Evolutionary conservation across 23 red algal species (phyloP).

Genomic region (Cyanidium caldarium): DNA sequence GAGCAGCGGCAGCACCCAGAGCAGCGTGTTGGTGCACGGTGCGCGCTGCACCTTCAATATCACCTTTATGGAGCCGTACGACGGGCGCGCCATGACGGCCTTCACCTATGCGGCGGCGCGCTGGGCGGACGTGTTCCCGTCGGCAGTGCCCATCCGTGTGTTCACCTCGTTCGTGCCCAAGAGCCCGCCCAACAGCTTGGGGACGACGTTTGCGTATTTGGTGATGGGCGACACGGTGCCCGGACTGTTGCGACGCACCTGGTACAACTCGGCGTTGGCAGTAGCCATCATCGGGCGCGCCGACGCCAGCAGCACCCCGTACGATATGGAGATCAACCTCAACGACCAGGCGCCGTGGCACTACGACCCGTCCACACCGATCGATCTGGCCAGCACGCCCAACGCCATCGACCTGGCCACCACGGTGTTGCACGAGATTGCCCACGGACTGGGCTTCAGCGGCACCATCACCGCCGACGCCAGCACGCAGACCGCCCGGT

Average conservation of each 20-base stretch:
- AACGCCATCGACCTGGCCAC: constrained; percentile 28
- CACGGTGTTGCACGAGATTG: constrained; percentile 32
- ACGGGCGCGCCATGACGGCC: not conserved
- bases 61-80: not conserved
- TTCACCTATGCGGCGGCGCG: constrained; percentile 16
- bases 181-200: not conserved
- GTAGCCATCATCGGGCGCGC: not conserved
- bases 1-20: too few relatives aligned
- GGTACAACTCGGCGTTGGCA: constrained; percentile 27
- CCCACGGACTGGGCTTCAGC: constrained; percentile 34
- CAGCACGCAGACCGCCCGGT: not conserved
- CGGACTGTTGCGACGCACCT: not conserved
- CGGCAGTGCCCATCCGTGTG: constrained; percentile 6
- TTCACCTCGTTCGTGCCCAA: constrained; percentile 4
- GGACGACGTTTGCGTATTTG: constrained; percentile 13
- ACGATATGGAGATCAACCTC: constrained; percentile 11
- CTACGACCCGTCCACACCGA: not conserved
- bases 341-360: constrained; percentile 30
- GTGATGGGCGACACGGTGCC: constrained; percentile 4
- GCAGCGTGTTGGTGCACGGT: not conserved
- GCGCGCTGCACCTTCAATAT: not conserved
- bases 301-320: not conserved
- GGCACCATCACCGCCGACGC: constrained; percentile 15
- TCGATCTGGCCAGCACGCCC: not conserved
- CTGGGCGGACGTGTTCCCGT: constrained; percentile 39